Percentiles rank a stretch among this genome's conserved stretches.
Evolutionary conservation across 306 rosid species (phyloP).

Genomic region (Quercus parvula): DNA sequence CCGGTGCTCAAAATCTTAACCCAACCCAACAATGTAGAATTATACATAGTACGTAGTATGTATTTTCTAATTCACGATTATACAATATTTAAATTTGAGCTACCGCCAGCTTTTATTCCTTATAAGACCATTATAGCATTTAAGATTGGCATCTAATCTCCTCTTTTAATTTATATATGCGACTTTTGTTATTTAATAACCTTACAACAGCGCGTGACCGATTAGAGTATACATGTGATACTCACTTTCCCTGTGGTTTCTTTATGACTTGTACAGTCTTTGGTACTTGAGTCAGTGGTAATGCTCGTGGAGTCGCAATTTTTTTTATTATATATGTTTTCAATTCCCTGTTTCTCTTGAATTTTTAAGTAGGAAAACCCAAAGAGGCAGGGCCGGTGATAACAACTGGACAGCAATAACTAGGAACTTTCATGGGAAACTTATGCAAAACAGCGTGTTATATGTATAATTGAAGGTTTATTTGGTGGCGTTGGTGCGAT

Average conservation of each 20-base stretch:
- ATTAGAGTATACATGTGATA: not conserved
- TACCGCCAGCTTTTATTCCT: too few species aligned
- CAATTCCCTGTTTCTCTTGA: not conserved
- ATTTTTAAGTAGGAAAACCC: not conserved
- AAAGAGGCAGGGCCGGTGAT: not conserved
- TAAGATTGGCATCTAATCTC: too few species aligned
- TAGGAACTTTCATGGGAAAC: not conserved
- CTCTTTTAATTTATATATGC: too few species aligned
- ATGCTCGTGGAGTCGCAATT: not conserved
- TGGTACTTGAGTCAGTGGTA: not conserved
- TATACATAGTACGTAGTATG: too few species aligned
- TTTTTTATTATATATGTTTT: not conserved
- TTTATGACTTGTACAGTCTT: not conserved
- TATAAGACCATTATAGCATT: too few species aligned
- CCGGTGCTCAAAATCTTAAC: too few species aligned
- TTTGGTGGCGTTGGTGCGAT: not conserved
- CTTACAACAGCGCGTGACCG: not conserved
- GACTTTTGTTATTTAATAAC: too few species aligned
- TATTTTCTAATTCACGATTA: too few species aligned
- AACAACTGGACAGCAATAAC: not conserved
- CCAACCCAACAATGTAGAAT: too few species aligned
- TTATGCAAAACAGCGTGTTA: not conserved
- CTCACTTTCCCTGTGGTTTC: not conserved
- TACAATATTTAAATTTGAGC: too few species aligned
- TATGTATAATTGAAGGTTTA: not conserved